Percentiles rank a stretch among this genome's conserved stretches.
Conservation (phyloP, 768 basidiomycete genomes). For the Suillus clintonianus region DNA sequence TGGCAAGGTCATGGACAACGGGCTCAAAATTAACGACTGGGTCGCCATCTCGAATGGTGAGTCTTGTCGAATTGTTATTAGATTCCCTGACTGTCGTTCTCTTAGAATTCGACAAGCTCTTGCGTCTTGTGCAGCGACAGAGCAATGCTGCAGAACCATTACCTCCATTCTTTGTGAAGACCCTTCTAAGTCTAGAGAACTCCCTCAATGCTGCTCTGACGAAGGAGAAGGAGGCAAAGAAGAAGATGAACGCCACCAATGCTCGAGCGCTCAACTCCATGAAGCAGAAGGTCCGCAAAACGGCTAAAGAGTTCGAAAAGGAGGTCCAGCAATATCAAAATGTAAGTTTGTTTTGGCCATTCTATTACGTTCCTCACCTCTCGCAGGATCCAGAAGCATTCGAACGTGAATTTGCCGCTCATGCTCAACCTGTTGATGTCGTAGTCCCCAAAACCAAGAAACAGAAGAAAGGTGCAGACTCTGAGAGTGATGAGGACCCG, state of each 20-base stretch:
- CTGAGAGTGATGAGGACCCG: conserved; percentile 44
- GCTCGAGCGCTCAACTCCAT: conserved; percentile 94
- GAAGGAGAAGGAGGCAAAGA: conserved; percentile 89
- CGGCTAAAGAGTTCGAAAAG: conserved; percentile 82
- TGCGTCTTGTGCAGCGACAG: conserved; percentile 86
- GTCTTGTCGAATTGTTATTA: conserved; percentile 19
- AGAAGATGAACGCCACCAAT: conserved; percentile 95
- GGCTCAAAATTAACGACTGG: conserved; percentile 97
- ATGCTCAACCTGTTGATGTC: conserved; percentile 49
- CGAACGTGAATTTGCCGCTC: conserved; percentile 68
- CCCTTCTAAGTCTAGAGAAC: conserved; percentile 71
- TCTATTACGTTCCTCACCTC: background rate
- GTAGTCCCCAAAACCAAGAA: conserved; percentile 37
- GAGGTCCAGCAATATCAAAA: conserved; percentile 79
- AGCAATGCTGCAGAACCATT: conserved; percentile 84
- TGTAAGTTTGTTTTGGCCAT: conserved; percentile 43
- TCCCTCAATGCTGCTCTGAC: conserved; percentile 71
- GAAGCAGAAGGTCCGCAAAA: conserved; percentile 97
- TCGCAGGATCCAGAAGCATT: conserved; percentile 86
- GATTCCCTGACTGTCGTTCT: conserved; percentile 7
- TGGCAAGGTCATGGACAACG: conserved; percentile 91
- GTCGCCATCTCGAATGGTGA: conserved; percentile 84
- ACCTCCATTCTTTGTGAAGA: conserved; percentile 83
- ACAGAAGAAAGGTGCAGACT: conserved; percentile 35
- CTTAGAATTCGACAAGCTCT: conserved; percentile 93